Conservation (phyloP, 345 rosid genomes). For the Pseudoturritis turrita region DNA sequence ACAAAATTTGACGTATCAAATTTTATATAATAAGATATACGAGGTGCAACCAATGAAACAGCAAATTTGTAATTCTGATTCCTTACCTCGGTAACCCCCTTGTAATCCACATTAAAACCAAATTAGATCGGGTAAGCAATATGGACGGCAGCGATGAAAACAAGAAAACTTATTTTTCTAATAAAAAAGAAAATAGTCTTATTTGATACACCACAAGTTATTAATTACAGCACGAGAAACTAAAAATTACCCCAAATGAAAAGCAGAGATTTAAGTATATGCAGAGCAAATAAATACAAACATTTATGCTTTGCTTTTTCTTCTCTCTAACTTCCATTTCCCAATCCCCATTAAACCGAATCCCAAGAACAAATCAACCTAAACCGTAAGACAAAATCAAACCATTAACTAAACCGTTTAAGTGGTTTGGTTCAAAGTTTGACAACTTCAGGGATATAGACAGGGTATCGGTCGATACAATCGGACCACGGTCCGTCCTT, state of each 20-base stretch:
- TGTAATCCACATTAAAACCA: background rate
- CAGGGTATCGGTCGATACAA: conserved; percentile 69
- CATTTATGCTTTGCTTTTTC: conserved; percentile 24
- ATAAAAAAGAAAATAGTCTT: conserved; percentile 3
- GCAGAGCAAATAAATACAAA: conserved; percentile 23
- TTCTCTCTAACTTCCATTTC: conserved; percentile 8
- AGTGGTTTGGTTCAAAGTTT: conserved; percentile 40
- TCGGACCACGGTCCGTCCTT: conserved; percentile 69
- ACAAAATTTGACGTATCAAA: too few relatives aligned
- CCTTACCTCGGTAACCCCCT: background rate
- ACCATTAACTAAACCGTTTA: conserved; percentile 7
- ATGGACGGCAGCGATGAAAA: conserved; percentile 16
- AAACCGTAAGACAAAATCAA: conserved; percentile 5
- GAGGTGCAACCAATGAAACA: too few relatives aligned
- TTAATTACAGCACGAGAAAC: conserved; percentile 28
- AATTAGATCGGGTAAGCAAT: background rate
- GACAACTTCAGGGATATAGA: conserved; percentile 70
- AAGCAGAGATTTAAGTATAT: conserved; percentile 21
- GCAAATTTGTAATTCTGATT: background rate
- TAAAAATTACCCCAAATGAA: conserved; percentile 16
- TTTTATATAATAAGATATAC: too few relatives aligned
- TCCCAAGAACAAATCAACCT: conserved; percentile 16
- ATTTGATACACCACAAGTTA: conserved; percentile 16
- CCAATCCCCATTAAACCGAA: conserved; percentile 7
- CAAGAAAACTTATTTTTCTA: background rate